Evolutionary conservation across 768 basidiomycete genomes (phyloP), one percentile per base, ranked within the genome.

Genomic region (Suillus alpinus): DNA sequence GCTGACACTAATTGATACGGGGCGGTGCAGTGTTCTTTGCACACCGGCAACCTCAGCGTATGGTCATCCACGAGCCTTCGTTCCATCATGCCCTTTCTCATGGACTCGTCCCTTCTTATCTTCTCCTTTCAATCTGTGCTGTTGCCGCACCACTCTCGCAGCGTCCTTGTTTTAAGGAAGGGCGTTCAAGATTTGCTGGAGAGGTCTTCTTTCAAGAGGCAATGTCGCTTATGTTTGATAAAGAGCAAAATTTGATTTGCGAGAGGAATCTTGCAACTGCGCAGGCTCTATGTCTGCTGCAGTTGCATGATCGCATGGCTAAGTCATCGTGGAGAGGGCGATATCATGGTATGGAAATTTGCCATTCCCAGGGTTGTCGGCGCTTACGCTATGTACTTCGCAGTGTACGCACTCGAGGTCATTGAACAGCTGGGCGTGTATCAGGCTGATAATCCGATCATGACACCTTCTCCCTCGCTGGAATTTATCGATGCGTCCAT

Each of bases 51-150:
- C 91, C 91, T 26, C 84, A 86, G 62, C 84, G 88, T 40, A 81
- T 86, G 66, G 80, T 92, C 62, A 83, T 94, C 50, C 92, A 94
- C 73, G 89, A 89, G 57, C 87, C 92, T 23, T 85, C 87, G 8
- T 94, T 94, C 66, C 79, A 86, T 26, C 79, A 85, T 2, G 79
- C 83, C 36, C 82, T 94, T 8, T 83, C 83, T 59, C 83, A 84
- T 62, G 86, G 86, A 64, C 80, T 81, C 59, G 81, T 94, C 36
- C 91, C 92, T 43, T 73, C 78, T 36, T 83, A 90, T 68, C 84
- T 94, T 31, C 77, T 93, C 18, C 82, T 88, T 51, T 86, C 90
- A 0, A 78, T 94, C 7, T 91, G 88, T 69, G 90, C 91, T 4
- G 78, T 92, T 37, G 91, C 91, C 6, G 89, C 92, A 20, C 90